A percentile compares a stretch with the other conserved stretches of the same genome.
Conservation (phyloP, 1,284 basidiomycete genomes). For the Inonotus obliquus region DNA sequence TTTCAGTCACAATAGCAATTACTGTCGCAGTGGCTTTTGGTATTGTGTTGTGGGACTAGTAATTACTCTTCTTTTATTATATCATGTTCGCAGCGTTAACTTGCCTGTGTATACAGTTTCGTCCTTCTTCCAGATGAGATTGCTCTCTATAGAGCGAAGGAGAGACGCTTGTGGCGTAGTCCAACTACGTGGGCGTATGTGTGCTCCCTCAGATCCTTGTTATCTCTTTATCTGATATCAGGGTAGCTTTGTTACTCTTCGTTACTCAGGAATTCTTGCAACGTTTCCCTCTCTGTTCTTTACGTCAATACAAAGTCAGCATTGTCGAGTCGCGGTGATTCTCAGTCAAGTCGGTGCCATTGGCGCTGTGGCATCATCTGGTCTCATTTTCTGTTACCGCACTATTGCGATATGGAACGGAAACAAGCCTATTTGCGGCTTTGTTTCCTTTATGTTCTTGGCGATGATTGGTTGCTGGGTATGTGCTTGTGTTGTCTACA, state of each 20-base stretch:
- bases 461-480: no score
- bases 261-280: constrained; percentile 21
- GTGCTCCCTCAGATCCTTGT: no score
- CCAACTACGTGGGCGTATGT: background rate
- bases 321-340: constrained; percentile 19
- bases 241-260: constrained; percentile 19
- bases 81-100: background rate
- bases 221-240: background rate
- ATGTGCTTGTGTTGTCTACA: no score
- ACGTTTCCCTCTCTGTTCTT: constrained; percentile 21
- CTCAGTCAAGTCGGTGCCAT: constrained; percentile 15
- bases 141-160: background rate
- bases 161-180: background rate
- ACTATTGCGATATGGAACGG: constrained; percentile 20
- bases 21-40: no score
- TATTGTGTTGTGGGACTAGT: no score
- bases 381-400: constrained; percentile 20
- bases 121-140: background rate
- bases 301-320: constrained; percentile 16
- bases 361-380: constrained; percentile 19
- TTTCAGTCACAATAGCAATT: no score
- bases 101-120: background rate
- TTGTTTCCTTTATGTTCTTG: no score
- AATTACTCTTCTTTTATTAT: no score
- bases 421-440: background rate